These are phyloP conservation scores for Macrolepiota dolichaula DNA, from an alignment of 768 basidiomycete species.

Conservation along the genomic window DNA sequence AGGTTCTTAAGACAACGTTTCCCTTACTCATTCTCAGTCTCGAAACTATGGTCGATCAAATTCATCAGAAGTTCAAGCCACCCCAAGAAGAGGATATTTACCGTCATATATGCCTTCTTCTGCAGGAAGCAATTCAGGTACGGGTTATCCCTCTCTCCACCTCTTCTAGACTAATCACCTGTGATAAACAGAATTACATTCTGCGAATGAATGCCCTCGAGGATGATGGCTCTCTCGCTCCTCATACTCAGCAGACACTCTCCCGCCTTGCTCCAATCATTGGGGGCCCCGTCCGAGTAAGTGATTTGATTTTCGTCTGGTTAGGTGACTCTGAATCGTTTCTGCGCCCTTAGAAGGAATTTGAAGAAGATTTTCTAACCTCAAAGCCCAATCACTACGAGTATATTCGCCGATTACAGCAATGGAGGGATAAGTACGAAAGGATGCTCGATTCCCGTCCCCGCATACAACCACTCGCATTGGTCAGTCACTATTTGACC, in stretches of 20 bases:
- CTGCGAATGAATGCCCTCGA: constrained; percentile 60
- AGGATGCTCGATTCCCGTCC: constrained; percentile 77
- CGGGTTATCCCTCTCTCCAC: constrained; percentile 13
- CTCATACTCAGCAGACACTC: constrained; percentile 53
- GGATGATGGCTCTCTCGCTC: constrained; percentile 63
- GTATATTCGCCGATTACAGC: constrained; percentile 85
- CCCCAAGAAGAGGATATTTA: constrained; percentile 92
- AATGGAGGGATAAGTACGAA: constrained; percentile 93
- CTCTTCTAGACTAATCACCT: not conserved
- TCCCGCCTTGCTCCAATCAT: constrained; percentile 60
- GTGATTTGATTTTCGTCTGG: constrained; percentile 17
- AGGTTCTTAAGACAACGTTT: constrained; percentile 93
- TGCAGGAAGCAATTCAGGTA: constrained; percentile 86
- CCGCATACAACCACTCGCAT: constrained; percentile 79
- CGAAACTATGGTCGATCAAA: constrained; percentile 97
- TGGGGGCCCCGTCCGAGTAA: constrained; percentile 53
- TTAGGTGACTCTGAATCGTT: not conserved
- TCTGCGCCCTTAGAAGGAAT: constrained; percentile 59
- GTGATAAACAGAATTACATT: constrained; percentile 55
- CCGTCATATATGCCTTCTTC: constrained; percentile 80
- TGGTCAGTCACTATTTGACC: constrained; percentile 87
- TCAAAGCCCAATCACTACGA: constrained; percentile 79
- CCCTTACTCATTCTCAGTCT: constrained; percentile 91
- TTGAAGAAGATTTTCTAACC: constrained; percentile 86
- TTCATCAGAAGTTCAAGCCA: constrained; percentile 85